Conservation (phyloP, 2,329 filamentous ascomycete species). For the Aspergillus fumigatiaffinis region DNA sequence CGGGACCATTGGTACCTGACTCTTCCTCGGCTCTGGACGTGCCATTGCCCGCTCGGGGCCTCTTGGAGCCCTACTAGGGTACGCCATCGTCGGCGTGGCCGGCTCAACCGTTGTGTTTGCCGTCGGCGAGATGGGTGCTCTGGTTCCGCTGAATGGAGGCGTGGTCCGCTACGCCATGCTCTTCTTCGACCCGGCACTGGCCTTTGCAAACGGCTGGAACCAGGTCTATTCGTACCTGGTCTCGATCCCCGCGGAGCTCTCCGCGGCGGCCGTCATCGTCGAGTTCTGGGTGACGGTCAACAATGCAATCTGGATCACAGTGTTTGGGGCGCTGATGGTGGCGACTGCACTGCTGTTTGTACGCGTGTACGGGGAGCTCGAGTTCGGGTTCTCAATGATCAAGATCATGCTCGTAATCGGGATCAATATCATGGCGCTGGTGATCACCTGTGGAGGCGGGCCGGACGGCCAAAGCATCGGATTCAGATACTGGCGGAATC, state of each 20-base stretch:
- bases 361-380: background rate
- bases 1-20: constrained; percentile 36
- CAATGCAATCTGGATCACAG: background rate
- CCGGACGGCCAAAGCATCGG: background rate
- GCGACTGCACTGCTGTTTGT: background rate
- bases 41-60: constrained; percentile 32
- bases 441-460: background rate
- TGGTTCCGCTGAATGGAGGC: constrained; percentile 37
- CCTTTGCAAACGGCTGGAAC: constrained; percentile 38
- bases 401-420: background rate
- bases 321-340: background rate
- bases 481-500: background rate
- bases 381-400: background rate
- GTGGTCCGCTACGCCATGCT: constrained; percentile 34
- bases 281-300: background rate
- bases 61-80: constrained; percentile 33
- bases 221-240: constrained; percentile 32
- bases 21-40: constrained; percentile 34
- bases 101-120: constrained; percentile 32
- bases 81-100: constrained; percentile 34
- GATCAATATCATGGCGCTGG: background rate
- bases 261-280: constrained; percentile 25
- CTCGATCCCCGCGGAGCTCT: constrained; percentile 31
- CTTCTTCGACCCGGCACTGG: constrained; percentile 37
- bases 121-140: constrained; percentile 35